Percentiles rank a stretch among this genome's conserved stretches.
phyloP scores from a whole-genome alignment of 495 filamentous ascomycete genomes.

The Apodospora peruviana region DNA sequence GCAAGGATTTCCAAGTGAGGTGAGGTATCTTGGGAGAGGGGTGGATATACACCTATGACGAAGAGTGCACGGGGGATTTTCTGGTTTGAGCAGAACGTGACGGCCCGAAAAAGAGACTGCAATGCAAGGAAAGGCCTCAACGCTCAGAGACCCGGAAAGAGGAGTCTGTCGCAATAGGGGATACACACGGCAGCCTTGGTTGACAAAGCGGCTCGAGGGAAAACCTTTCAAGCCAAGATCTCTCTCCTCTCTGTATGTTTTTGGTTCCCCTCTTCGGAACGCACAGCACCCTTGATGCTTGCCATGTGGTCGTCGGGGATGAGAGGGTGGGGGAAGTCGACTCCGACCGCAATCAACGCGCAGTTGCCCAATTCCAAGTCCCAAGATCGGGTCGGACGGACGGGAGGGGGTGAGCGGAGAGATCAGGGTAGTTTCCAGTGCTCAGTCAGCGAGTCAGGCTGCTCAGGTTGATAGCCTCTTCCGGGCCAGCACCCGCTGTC shows the following conservation, averaged over 20 bases:
- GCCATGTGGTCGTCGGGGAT: conserved; percentile 42
- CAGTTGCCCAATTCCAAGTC: conserved; percentile 16
- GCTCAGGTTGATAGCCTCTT: conserved; percentile 20
- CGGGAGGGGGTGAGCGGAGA: conserved; percentile 14
- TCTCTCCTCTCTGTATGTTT: background rate
- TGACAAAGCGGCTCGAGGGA: conserved; percentile 7
- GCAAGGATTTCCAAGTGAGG: conserved; percentile 14
- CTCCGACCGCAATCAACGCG: conserved; percentile 14
- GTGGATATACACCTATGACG: conserved; percentile 31
- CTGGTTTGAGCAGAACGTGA: conserved; percentile 16
- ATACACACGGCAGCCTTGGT: conserved; percentile 10
- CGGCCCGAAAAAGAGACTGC: conserved; percentile 13
- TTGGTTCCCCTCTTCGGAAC: conserved; percentile 9
- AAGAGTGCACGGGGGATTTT: conserved; percentile 17
- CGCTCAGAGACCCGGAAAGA: conserved; percentile 2
- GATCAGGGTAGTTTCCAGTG: conserved; percentile 3
- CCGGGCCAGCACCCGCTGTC: conserved; percentile 15
- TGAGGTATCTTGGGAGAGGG: conserved; percentile 25
- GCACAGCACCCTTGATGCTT: conserved; percentile 32
- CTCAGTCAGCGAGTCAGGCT: conserved; percentile 32
- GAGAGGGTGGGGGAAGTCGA: conserved; percentile 20
- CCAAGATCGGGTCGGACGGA: conserved; percentile 17
- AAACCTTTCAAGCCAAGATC: conserved; percentile 22
- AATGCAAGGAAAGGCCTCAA: conserved; percentile 2
- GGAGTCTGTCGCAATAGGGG: conserved; percentile 4